phyloP scores from a whole-genome alignment of 2,329 filamentous ascomycete species.

The Purpureocillium takamizusanense region DNA sequence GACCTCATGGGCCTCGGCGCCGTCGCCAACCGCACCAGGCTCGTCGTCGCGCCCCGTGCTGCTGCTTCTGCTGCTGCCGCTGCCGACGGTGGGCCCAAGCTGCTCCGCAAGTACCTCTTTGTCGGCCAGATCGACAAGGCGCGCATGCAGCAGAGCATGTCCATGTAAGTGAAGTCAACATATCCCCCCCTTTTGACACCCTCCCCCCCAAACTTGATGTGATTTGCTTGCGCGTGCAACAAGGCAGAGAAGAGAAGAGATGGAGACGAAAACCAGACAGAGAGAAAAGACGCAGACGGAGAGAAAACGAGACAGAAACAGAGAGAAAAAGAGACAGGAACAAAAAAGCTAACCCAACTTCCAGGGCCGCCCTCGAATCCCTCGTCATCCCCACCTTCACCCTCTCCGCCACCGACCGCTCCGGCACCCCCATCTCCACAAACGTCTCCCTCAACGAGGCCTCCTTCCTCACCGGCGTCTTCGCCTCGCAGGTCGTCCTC shows the following conservation, averaged over 20 bases:
- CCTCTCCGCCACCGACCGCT: conserved; percentile 46
- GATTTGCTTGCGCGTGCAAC: too few relatives aligned
- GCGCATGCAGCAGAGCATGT: conserved; percentile 44
- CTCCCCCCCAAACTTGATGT: not conserved
- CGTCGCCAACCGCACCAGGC: conserved; percentile 8
- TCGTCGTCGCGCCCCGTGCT: conserved; percentile 3
- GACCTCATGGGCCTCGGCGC: conserved; percentile 16
- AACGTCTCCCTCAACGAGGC: conserved; percentile 63
- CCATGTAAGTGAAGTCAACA: too few relatives aligned
- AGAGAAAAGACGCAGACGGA: too few relatives aligned
- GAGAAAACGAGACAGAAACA: too few relatives aligned
- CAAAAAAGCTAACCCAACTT: not conserved
- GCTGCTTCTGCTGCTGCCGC: too few relatives aligned
- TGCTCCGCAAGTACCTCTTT: conserved; percentile 58
- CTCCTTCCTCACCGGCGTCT: conserved; percentile 62
- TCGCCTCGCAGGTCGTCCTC: conserved; percentile 47
- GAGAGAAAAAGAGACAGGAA: too few relatives aligned
- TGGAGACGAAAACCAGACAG: too few relatives aligned
- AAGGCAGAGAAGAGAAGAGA: too few relatives aligned
- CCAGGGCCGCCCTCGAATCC: conserved; percentile 48
- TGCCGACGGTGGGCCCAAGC: conserved; percentile 16
- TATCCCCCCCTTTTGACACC: conserved; percentile 3
- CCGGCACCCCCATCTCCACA: conserved; percentile 46
- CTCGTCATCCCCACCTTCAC: conserved; percentile 61
- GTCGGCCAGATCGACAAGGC: conserved; percentile 57